These are phyloP conservation scores for Blastobotrys peoriensis DNA, from an alignment of 805 yeast genomes.

Conservation along the genomic window DNA sequence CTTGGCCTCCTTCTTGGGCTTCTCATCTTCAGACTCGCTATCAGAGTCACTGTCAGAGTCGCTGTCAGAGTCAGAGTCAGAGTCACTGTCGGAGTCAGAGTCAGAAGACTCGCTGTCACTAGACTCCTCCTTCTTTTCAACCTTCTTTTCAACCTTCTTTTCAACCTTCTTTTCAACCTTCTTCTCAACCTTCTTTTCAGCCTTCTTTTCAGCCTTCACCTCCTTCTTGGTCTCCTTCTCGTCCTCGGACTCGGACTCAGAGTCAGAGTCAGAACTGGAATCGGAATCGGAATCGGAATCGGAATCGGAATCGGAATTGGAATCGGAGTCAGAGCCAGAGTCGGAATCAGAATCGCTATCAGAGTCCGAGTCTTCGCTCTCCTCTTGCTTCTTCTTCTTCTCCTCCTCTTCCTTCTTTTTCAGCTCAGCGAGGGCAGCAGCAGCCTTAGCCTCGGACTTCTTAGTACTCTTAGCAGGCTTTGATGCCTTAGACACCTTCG, in stretches of 20 bases:
- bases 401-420: slow-evolving; percentile 6
- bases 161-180: slow-evolving; percentile 15
- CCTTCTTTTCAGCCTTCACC: slow-evolving; percentile 54
- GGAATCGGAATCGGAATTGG: slow-evolving; percentile 21
- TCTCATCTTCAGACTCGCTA: slow-evolving; percentile 15
- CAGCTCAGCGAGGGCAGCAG: slow-evolving; percentile 14
- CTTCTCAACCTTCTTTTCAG: slow-evolving; percentile 34
- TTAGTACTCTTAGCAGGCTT: slow-evolving; percentile 28
- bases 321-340: slow-evolving; percentile 15
- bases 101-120: no score
- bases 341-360: slow-evolving; percentile 25
- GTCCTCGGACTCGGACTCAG: slow-evolving; percentile 22
- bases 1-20: slow-evolving; percentile 9
- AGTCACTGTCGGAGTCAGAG: slow-evolving; percentile 20
- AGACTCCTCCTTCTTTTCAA: slow-evolving; percentile 53
- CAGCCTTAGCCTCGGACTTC: slow-evolving; percentile 18
- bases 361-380: slow-evolving; percentile 29
- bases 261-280: slow-evolving; percentile 21
- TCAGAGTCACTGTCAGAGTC: slow-evolving; percentile 24
- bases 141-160: slow-evolving; percentile 24
- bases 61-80: slow-evolving; percentile 22
- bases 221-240: slow-evolving; percentile 36
- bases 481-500: slow-evolving; percentile 21
- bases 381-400: slow-evolving; percentile 24
- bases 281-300: slow-evolving; percentile 11